Evolutionary conservation across 2,329 filamentous ascomycete species (phyloP).

Genomic region (Phaeosphaeriaceae sp.): DNA sequence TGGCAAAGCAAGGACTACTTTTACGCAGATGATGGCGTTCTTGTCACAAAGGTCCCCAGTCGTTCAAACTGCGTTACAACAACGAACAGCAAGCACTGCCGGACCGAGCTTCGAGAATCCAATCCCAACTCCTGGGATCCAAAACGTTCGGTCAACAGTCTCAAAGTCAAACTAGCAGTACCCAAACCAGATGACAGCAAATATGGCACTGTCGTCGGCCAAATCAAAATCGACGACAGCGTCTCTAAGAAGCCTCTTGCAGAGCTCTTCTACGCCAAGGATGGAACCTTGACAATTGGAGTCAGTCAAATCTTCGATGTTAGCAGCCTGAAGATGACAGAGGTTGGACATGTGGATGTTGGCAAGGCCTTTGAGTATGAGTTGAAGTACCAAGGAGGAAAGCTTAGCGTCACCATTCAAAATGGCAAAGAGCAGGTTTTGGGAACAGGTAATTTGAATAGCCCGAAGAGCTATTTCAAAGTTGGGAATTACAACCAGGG

Average conservation of each 20-base stretch:
- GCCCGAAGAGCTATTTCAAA: constrained; percentile 30
- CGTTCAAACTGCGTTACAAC: constrained; percentile 50
- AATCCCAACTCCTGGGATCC: constrained; percentile 43
- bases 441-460: constrained; percentile 21
- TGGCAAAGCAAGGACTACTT: constrained; percentile 45
- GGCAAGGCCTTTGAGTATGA: constrained; percentile 48
- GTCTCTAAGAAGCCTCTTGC: constrained; percentile 50
- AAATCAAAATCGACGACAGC: constrained; percentile 48
- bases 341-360: constrained; percentile 42
- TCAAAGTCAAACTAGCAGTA: constrained; percentile 43
- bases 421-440: constrained; percentile 14
- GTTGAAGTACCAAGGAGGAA: constrained; percentile 46
- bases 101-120: constrained; percentile 52
- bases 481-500: constrained; percentile 35
- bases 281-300: constrained; percentile 46
- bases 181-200: constrained; percentile 40
- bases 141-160: constrained; percentile 37
- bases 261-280: constrained; percentile 49
- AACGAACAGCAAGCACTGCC: constrained; percentile 51
- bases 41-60: constrained; percentile 52
- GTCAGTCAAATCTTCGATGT: constrained; percentile 47
- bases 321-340: constrained; percentile 39
- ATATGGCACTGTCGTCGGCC: constrained; percentile 49
- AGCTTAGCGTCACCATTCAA: constrained; percentile 31
- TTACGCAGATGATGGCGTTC: constrained; percentile 36